phyloP scores from a whole-genome alignment of 768 basidiomycete genomes.

The Calocybe indica region DNA sequence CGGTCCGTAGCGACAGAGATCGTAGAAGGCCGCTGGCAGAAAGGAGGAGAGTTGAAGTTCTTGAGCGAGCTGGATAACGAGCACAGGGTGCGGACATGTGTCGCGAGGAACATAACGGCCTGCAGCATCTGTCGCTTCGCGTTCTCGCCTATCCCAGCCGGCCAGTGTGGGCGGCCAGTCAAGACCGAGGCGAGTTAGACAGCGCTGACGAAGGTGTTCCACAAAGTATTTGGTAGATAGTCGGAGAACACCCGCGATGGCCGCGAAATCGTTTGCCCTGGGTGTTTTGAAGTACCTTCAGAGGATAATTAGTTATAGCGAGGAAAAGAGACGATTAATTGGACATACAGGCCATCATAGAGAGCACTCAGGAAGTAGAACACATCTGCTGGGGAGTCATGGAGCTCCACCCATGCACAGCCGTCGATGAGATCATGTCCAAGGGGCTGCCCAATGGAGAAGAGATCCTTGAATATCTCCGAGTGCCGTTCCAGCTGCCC shows the following conservation, averaged over 20 bases:
- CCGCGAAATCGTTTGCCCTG: conserved; percentile 48
- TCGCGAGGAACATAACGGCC: conserved; percentile 59
- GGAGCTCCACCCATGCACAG: conserved; percentile 51
- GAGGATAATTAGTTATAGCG: conserved; percentile 2
- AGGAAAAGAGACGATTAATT: neutral
- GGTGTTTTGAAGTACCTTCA: conserved; percentile 52
- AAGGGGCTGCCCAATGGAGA: conserved; percentile 56
- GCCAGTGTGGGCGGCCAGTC: conserved; percentile 67
- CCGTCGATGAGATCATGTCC: conserved; percentile 48
- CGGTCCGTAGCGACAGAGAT: conserved; percentile 67
- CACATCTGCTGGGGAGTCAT: conserved; percentile 64
- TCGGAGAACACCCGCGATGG: conserved; percentile 59
- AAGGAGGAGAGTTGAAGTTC: conserved; percentile 53
- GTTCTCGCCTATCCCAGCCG: conserved; percentile 68
- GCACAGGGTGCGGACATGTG: conserved; percentile 58
- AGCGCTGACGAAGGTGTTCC: conserved; percentile 56
- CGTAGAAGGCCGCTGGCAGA: conserved; percentile 70
- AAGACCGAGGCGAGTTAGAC: conserved; percentile 47
- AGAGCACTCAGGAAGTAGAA: conserved; percentile 61
- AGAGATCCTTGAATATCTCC: conserved; percentile 66
- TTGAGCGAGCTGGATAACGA: conserved; percentile 63
- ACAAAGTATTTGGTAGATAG: conserved; percentile 75
- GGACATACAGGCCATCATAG: conserved; percentile 70
- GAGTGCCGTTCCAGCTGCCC: conserved; percentile 73
- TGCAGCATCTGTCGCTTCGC: conserved; percentile 37